A percentile compares a stretch with the other conserved stretches of the same genome.
Evolutionary conservation across 768 basidiomycete species (phyloP).

Genomic region (Cystofilobasidium bisporidii): DNA sequence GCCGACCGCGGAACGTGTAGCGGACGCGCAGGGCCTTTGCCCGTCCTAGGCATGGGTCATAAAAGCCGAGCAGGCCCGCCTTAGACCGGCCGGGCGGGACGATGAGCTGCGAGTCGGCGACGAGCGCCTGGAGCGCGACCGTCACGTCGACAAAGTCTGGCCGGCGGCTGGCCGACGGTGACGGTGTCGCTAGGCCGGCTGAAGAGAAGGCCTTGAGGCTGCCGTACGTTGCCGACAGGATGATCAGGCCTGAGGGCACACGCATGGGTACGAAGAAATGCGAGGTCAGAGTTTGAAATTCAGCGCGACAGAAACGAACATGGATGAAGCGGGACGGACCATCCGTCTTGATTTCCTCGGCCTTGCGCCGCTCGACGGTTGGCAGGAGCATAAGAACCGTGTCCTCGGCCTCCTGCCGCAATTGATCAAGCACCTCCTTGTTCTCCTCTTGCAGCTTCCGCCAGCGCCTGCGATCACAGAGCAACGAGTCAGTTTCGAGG

Average conservation of each 20-base stretch:
- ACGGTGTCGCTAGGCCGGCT: conserved; percentile 29
- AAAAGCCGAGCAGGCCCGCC: conserved; percentile 77
- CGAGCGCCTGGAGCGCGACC: conserved; percentile 67
- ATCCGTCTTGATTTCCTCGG: conserved; percentile 54
- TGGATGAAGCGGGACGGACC: conserved; percentile 51
- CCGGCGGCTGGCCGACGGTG: neutral
- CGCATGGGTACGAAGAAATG: too few species aligned
- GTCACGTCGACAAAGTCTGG: conserved; percentile 57
- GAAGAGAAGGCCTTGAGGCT: conserved; percentile 41
- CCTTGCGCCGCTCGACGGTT: conserved; percentile 52
- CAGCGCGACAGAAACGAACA: too few species aligned
- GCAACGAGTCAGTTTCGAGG: too few species aligned
- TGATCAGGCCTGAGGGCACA: conserved; percentile 71
- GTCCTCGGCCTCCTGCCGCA: conserved; percentile 56
- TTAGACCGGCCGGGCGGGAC: conserved; percentile 68
- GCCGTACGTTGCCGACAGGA: conserved; percentile 66
- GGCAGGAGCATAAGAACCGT: conserved; percentile 57
- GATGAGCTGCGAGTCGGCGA: conserved; percentile 65
- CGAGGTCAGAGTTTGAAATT: too few species aligned
- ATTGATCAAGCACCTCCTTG: conserved; percentile 56
- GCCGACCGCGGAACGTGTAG: conserved; percentile 63
- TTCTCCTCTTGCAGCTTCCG: conserved; percentile 54
- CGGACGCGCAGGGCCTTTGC: conserved; percentile 60
- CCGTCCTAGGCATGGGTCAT: conserved; percentile 67
- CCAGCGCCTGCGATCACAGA: conserved; percentile 50